Evolutionary conservation across 164 flowering plant genomes (phyloP), one percentile per base, ranked within the genome.

Genomic region (Berberis vulgaris): DNA sequence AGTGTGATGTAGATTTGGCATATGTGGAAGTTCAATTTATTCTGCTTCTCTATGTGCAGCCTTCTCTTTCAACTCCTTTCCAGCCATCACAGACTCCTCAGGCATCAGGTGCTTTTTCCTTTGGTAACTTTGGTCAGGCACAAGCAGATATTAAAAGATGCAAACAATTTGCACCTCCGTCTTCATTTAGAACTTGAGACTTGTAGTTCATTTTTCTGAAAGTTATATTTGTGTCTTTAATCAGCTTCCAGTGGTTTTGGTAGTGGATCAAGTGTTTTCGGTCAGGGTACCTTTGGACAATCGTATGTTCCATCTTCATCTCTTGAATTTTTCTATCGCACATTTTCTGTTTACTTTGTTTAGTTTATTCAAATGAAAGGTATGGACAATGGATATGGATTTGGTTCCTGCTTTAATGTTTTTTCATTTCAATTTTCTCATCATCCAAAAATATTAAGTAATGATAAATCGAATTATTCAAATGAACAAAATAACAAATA

Each of bases 261-360:
- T 62, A 77, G 77, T 56, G 40, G 62, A 9, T 42, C 83, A 64
- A 72, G 73, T 69, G 46, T 67, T 45, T 83, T 83, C 73, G 84
- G 86, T 49, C 91, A 84, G 76, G 72, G 54, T 64, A 67, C 73
- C 45, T 69, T 82, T 75, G 95, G 91, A 53, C 89, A 83, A 67
- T 26, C 49, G 97, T 94, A 86, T 45, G 84, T 74, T 56, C 39
- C 26, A 39, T 62, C 42, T 64, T 41, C 45, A 40, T 39, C 43
- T 59, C 40, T 26, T 26, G 26, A 26, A 26, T 26, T 26, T 26
- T 26, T 26, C 26, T 26, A 26, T 26, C 26, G 26, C 26, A 26
- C 26, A 26, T 26, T 26, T 26, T 26, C 26, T 26, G 26, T 26
- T 26, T 26, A 26, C 26, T 26, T 26, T 26, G 26, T 26, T 26